These are phyloP conservation scores for Pichia sp. DNA, from an alignment of 1,139 yeast species.

Conservation along the genomic window DNA sequence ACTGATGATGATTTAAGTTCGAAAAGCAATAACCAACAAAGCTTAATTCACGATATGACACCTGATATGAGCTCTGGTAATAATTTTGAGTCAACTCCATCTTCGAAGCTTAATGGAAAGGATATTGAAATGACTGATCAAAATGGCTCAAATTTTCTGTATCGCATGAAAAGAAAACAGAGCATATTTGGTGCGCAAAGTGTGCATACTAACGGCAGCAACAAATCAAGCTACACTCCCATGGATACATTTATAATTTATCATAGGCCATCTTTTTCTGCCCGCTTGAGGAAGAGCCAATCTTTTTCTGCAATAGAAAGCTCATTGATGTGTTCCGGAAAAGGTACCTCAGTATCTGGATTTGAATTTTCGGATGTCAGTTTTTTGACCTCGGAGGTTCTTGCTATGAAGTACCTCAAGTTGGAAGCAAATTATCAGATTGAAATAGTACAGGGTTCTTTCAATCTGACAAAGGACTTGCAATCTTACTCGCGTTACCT, in stretches of 20 bases:
- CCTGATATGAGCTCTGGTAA: not conserved
- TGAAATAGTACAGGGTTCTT: constrained; percentile 18
- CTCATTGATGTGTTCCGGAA: constrained; percentile 10
- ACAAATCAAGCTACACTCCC: constrained; percentile 1
- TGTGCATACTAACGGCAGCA: constrained; percentile 2
- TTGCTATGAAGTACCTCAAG: constrained; percentile 27
- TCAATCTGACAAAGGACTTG: constrained; percentile 12
- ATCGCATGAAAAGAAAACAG: constrained; percentile 4
- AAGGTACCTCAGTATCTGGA: constrained; percentile 15
- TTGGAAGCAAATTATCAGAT: constrained; percentile 23
- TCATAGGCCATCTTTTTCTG: not conserved
- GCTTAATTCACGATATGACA: not conserved
- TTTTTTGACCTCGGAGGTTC: constrained; percentile 24
- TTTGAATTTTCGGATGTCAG: constrained; percentile 9
- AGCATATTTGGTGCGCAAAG: constrained; percentile 14
- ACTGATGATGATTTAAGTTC: not conserved
- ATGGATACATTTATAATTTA: constrained; percentile 3
- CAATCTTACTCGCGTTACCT: constrained; percentile 10
- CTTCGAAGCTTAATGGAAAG: not conserved
- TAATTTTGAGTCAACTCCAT: not conserved
- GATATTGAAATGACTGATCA: not conserved
- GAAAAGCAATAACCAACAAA: not conserved
- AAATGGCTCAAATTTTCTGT: not conserved
- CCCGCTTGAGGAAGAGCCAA: constrained; percentile 19
- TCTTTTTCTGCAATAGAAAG: constrained; percentile 29